Conservation (phyloP, 169 alveolate species). For the Theileria orientalis region DNA sequence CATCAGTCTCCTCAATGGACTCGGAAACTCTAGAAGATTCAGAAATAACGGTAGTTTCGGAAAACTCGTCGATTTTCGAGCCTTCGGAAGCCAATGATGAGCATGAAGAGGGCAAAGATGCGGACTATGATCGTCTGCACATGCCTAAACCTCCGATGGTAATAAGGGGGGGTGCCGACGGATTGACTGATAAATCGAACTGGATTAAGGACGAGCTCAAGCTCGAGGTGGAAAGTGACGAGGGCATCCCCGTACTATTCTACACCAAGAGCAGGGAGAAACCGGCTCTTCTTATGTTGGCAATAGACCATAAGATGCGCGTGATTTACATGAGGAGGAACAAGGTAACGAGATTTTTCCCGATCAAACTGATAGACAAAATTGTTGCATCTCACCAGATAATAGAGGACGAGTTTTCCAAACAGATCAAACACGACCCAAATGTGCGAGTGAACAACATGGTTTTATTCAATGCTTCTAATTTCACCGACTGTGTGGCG, state of each 20-base stretch:
- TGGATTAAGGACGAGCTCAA: background rate
- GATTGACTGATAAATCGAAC: background rate
- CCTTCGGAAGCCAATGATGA: background rate
- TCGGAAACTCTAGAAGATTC: too few relatives aligned
- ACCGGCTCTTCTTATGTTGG: conserved; percentile 44
- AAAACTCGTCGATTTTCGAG: too few relatives aligned
- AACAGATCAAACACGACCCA: conserved; percentile 30
- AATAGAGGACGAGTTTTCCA: conserved; percentile 41
- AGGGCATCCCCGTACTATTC: conserved; percentile 55
- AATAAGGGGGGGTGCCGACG: background rate
- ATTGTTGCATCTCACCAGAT: conserved; percentile 32
- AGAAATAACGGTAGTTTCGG: too few relatives aligned
- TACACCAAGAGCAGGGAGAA: conserved; percentile 53
- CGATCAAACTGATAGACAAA: conserved; percentile 57
- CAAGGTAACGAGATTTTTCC: conserved; percentile 60
- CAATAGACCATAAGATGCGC: conserved; percentile 45
- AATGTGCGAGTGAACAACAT: conserved; percentile 13
- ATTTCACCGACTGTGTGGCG: conserved; percentile 63
- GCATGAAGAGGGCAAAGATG: background rate
- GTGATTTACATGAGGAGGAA: conserved; percentile 55
- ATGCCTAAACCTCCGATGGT: too few relatives aligned
- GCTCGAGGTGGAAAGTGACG: background rate
- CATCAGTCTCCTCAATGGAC: too few relatives aligned
- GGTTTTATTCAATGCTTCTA: conserved; percentile 51
- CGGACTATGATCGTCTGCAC: too few relatives aligned